Conservation (phyloP, 371 early-diverging fungal genomes). For the Apophysomyces variabilis region DNA sequence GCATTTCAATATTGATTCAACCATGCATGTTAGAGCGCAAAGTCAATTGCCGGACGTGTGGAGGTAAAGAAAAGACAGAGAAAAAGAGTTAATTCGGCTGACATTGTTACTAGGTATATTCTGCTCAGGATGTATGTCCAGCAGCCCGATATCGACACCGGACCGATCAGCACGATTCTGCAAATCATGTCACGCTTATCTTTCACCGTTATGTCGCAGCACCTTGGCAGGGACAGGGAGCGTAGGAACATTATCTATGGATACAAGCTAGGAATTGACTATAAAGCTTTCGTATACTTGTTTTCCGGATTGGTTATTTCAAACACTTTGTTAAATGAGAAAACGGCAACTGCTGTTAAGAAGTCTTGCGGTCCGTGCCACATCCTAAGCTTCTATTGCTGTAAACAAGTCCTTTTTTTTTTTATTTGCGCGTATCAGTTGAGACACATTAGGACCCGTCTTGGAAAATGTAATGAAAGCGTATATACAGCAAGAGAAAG, state of each 20-base stretch:
- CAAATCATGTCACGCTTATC: slow-evolving; percentile 24
- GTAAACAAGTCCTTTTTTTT: no score
- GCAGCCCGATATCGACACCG: slow-evolving; percentile 24
- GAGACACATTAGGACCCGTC: no score
- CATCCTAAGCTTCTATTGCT: no score
- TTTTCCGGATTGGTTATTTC: no score
- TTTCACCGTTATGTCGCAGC: neutral
- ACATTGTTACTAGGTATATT: slow-evolving; percentile 28
- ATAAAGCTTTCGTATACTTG: no score
- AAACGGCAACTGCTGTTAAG: no score
- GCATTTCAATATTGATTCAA: neutral
- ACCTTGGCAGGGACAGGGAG: neutral
- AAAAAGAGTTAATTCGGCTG: neutral
- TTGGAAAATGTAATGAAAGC: no score
- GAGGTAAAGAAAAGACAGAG: slow-evolving; percentile 31
- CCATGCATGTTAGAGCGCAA: slow-evolving; percentile 36
- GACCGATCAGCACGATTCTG: slow-evolving; percentile 43
- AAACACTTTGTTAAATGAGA: no score
- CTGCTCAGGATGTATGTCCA: slow-evolving; percentile 38
- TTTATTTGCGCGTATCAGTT: no score
- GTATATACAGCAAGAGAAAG: no score
- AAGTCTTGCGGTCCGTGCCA: no score
- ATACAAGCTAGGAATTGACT: no score
- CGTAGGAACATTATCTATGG: neutral
- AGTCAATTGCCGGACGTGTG: slow-evolving; percentile 47